Evolutionary conservation across 352 stramenopile species (phyloP).

Genomic region (Globisporangium cederbergense): DNA sequence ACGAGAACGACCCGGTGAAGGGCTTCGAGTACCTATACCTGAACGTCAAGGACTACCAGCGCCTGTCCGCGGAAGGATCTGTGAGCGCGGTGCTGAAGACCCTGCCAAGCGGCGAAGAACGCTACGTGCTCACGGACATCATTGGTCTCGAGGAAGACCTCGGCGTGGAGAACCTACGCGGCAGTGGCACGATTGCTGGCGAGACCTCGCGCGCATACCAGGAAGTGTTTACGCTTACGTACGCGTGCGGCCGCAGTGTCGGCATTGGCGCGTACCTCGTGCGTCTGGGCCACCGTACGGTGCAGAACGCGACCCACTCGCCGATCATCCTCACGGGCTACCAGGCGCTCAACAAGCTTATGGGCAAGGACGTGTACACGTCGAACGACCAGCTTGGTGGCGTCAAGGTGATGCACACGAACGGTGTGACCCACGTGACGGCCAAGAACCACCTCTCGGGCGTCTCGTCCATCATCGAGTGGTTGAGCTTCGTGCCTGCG

Average conservation of each 20-base stretch:
- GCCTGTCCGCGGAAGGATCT: slow-evolving; percentile 84
- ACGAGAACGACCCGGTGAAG: slow-evolving; percentile 94
- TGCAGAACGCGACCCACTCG: slow-evolving; percentile 97
- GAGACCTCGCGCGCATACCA: slow-evolving; percentile 98
- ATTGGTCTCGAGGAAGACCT: slow-evolving; percentile 97
- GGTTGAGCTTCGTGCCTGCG: slow-evolving; percentile 98
- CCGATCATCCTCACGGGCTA: slow-evolving; percentile 99
- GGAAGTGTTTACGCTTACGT: slow-evolving; percentile 99
- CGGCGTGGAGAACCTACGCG: slow-evolving; percentile 99
- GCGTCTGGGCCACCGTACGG: slow-evolving; percentile 97
- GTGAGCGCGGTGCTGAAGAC: slow-evolving; percentile 85
- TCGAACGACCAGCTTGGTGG: slow-evolving; percentile 99
- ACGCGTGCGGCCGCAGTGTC: slow-evolving; percentile 98
- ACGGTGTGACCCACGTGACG: slow-evolving; percentile 98
- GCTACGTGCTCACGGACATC: slow-evolving; percentile 96
- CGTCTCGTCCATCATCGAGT: slow-evolving; percentile 95
- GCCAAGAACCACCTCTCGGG: slow-evolving; percentile 96
- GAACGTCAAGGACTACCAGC: slow-evolving; percentile 93
- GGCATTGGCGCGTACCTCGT: slow-evolving; percentile 99
- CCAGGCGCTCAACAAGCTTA: slow-evolving; percentile 99
- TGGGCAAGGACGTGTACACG: slow-evolving; percentile 99
- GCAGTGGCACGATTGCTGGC: slow-evolving; percentile 98
- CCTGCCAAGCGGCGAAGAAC: slow-evolving; percentile 67
- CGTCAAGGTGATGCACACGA: slow-evolving; percentile 99
- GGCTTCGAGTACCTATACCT: slow-evolving; percentile 99